phyloP scores from a whole-genome alignment of 2,329 filamentous ascomycete genomes.

The Talaromyces islandicus region DNA sequence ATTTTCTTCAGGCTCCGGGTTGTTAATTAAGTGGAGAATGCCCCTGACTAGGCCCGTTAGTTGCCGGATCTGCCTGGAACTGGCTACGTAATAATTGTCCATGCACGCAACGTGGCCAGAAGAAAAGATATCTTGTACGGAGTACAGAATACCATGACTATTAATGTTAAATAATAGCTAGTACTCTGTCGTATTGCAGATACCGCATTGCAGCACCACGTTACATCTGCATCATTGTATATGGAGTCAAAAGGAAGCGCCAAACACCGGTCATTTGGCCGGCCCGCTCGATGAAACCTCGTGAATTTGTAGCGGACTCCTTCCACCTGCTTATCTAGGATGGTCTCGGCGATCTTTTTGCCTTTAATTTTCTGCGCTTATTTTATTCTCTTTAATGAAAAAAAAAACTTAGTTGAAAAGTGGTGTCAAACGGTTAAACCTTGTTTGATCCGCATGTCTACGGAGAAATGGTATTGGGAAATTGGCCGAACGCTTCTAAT shows the following conservation, averaged over 20 bases:
- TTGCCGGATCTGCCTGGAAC: neutral
- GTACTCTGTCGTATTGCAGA: neutral
- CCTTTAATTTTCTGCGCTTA: too few relatives aligned
- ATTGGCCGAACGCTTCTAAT: too few relatives aligned
- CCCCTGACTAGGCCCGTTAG: neutral
- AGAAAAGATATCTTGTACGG: neutral
- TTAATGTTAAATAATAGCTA: too few relatives aligned
- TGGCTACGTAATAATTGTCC: neutral
- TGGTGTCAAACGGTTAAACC: too few relatives aligned
- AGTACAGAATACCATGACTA: neutral
- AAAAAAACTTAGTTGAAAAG: too few relatives aligned
- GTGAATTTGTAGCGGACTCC: neutral
- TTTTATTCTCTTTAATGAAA: too few relatives aligned
- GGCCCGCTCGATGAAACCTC: neutral
- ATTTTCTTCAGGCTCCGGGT: neutral
- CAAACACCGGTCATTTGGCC: neutral
- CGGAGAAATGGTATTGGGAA: too few relatives aligned
- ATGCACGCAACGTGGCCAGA: neutral
- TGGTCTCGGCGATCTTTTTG: too few relatives aligned
- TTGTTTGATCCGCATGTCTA: too few relatives aligned
- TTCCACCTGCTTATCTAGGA: neutral
- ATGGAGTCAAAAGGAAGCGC: neutral
- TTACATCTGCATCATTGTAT: neutral
- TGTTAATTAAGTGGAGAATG: neutral
- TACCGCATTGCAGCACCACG: neutral